Percentiles rank a stretch among this genome's conserved stretches.
Evolutionary conservation across 2,329 filamentous ascomycete species (phyloP).

Genomic region (Epichloe baconii): DNA sequence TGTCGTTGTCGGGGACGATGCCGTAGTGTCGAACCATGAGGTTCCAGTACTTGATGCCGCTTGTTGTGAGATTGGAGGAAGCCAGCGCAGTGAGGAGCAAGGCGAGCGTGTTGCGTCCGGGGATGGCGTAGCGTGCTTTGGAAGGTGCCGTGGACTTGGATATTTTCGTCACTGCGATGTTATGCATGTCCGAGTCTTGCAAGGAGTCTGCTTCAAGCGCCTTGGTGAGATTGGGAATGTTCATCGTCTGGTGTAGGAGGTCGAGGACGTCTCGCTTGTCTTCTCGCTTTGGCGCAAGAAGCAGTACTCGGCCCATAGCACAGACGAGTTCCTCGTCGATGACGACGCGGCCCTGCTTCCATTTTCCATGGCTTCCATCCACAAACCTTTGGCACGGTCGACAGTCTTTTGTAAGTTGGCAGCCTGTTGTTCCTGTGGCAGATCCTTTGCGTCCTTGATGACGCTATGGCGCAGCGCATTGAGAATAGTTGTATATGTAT

Average conservation of each 20-base stretch:
- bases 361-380: slow-evolving; percentile 68
- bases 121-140: slow-evolving; percentile 25
- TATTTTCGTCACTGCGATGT: slow-evolving; percentile 8
- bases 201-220: slow-evolving; percentile 11
- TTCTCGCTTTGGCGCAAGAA: slow-evolving; percentile 42
- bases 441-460: slow-evolving; percentile 13
- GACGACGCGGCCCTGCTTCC: slow-evolving; percentile 54
- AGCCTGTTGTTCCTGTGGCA: slow-evolving; percentile 18
- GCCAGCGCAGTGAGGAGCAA: slow-evolving; percentile 53
- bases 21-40: slow-evolving; percentile 47
- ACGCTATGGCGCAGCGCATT: slow-evolving; percentile 49
- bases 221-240: slow-evolving; percentile 45
- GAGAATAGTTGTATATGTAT: slow-evolving; percentile 72
- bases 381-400: slow-evolving; percentile 58
- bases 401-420: slow-evolving; percentile 34
- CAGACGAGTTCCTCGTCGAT: slow-evolving; percentile 71
- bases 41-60: slow-evolving; percentile 70
- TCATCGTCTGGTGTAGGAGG: slow-evolving; percentile 72
- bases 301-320: slow-evolving; percentile 68
- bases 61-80: slow-evolving; percentile 43
- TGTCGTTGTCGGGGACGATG: slow-evolving; percentile 59
- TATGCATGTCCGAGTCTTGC: slow-evolving; percentile 10
- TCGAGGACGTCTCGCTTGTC: slow-evolving; percentile 62
- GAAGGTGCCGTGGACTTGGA: slow-evolving; percentile 5
- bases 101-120: slow-evolving; percentile 49